Conservation (phyloP, 352 stramenopile species). For the Phytopythium delawarense region DNA sequence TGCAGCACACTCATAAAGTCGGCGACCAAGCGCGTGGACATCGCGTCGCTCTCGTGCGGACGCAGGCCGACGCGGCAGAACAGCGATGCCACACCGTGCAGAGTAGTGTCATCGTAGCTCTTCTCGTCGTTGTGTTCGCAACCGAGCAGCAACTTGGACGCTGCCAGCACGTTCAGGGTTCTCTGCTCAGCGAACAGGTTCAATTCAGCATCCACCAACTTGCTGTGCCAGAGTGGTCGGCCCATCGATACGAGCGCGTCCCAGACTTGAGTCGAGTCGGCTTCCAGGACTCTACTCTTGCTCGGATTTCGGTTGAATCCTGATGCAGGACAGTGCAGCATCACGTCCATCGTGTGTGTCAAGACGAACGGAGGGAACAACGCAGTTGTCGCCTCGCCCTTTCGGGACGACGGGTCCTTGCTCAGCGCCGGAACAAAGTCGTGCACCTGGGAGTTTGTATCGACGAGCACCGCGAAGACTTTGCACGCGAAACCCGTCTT, state of each 20-base stretch:
- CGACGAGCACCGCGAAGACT: conserved; percentile 1
- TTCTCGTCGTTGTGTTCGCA: background rate
- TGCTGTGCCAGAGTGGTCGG: background rate
- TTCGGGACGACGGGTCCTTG: background rate
- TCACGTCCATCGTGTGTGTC: background rate
- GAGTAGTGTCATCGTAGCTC: background rate
- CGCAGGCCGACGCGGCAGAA: conserved; percentile 14
- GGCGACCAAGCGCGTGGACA: conserved; percentile 3
- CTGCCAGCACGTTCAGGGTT: too few relatives aligned
- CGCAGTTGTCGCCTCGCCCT: background rate
- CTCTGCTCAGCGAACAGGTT: too few relatives aligned
- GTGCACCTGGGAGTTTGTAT: conserved; percentile 2
- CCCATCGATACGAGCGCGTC: background rate
- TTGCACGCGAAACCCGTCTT: background rate
- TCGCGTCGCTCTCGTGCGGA: background rate
- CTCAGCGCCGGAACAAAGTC: background rate
- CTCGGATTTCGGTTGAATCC: background rate
- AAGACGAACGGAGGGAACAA: conserved; percentile 2
- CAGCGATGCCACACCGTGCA: conserved; percentile 4
- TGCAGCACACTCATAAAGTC: conserved; percentile 15
- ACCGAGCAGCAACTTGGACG: background rate
- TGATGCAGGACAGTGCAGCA: too few relatives aligned
- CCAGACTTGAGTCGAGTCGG: background rate
- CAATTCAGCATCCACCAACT: too few relatives aligned
- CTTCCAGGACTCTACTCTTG: background rate